These are phyloP conservation scores for Dysphania ambrosioides DNA, from an alignment of 148 eudicot genomes.

Conservation along the genomic window DNA sequence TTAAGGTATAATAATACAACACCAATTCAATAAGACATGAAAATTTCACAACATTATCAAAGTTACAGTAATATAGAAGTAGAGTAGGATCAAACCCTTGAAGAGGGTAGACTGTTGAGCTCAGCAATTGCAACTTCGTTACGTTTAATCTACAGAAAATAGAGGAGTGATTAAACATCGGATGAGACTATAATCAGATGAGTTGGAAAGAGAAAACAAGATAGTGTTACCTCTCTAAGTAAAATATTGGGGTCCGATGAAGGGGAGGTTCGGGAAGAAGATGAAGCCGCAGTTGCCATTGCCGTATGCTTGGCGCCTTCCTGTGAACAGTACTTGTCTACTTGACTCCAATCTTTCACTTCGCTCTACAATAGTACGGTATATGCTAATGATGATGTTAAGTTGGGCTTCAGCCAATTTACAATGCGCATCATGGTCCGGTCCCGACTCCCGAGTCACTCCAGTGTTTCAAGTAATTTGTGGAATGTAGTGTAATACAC, in stretches of 20 bases:
- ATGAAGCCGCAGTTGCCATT: slow-evolving; percentile 23
- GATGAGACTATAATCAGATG: not conserved
- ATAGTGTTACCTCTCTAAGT: slow-evolving; percentile 17
- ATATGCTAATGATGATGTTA: too few relatives aligned
- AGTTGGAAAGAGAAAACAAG: not conserved
- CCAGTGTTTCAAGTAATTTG: too few relatives aligned
- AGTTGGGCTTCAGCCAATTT: too few relatives aligned
- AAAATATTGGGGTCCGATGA: slow-evolving; percentile 11
- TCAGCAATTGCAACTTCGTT: slow-evolving; percentile 77
- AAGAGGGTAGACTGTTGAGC: slow-evolving; percentile 52
- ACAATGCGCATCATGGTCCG: too few relatives aligned
- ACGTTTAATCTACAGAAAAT: slow-evolving; percentile 42
- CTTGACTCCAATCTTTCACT: not conserved
- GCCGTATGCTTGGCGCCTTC: not conserved
- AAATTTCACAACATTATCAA: too few relatives aligned
- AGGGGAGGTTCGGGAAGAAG: slow-evolving; percentile 10
- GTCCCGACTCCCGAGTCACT: too few relatives aligned
- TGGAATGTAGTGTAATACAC: too few relatives aligned
- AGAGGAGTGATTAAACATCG: not conserved
- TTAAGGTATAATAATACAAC: not conserved
- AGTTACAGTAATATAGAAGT: not conserved
- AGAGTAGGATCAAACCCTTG: slow-evolving; percentile 35
- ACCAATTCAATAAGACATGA: not conserved
- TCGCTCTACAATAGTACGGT: too few relatives aligned
- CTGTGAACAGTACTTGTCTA: not conserved